Conservation (phyloP, 2,329 filamentous ascomycete species). For the Aspergillus tanneri region DNA sequence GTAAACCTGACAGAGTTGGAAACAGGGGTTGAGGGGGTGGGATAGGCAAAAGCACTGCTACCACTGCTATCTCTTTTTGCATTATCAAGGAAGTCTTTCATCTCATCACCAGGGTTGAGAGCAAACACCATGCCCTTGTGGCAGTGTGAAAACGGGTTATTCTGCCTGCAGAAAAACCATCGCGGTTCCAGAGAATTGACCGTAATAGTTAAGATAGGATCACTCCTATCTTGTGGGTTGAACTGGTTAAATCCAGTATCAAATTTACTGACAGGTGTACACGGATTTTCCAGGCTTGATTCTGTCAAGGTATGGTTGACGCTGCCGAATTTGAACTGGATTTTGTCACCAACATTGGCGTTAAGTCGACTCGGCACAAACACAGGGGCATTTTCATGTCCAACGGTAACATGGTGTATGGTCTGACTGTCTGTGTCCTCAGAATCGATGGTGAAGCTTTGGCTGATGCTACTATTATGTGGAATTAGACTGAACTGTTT, state of each 20-base stretch:
- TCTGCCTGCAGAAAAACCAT: constrained; percentile 29
- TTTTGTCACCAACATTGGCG: constrained; percentile 19
- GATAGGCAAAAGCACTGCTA: background rate
- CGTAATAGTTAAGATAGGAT: constrained; percentile 11
- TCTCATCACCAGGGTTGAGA: constrained; percentile 24
- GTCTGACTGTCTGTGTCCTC: too few relatives aligned
- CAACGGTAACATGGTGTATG: background rate
- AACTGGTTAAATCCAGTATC: constrained; percentile 12
- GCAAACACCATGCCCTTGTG: constrained; percentile 29
- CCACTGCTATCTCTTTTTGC: constrained; percentile 1
- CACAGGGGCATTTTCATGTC: background rate
- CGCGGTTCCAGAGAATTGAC: constrained; percentile 22
- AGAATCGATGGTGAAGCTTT: too few relatives aligned
- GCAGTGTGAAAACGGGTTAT: constrained; percentile 20
- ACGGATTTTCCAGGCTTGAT: constrained; percentile 17
- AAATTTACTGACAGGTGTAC: constrained; percentile 5
- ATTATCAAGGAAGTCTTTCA: constrained; percentile 19
- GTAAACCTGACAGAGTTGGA: background rate
- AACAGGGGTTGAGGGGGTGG: background rate
- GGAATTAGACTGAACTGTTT: too few relatives aligned
- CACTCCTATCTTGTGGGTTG: constrained; percentile 13
- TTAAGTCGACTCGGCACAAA: constrained; percentile 12
- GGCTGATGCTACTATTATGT: too few relatives aligned
- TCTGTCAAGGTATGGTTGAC: constrained; percentile 17
- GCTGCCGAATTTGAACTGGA: constrained; percentile 19